phyloP scores from a whole-genome alignment of 192 early-diverging fungal species.

The Backusella westeae region DNA sequence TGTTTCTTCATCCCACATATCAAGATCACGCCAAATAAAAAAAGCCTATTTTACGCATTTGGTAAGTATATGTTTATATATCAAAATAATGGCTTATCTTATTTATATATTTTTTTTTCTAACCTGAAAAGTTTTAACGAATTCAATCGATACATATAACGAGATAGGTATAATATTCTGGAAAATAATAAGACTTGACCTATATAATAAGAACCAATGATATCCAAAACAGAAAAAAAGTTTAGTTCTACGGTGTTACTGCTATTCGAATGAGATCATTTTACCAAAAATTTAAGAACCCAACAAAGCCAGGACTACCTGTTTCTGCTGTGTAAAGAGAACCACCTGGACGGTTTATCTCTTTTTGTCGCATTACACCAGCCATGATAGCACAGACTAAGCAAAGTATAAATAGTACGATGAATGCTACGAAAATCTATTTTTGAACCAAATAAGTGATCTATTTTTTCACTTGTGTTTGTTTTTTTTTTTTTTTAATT shows the following conservation, averaged over 20 bases:
- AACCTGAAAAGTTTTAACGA: constrained; percentile 84
- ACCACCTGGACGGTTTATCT: neutral
- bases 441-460: neutral
- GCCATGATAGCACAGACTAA: constrained; percentile 52
- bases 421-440: constrained; percentile 57
- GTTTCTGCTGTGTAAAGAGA: constrained; percentile 16
- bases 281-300: constrained; percentile 46
- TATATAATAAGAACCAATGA: constrained; percentile 15
- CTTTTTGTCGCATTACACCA: constrained; percentile 31
- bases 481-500: neutral
- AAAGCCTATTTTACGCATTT: constrained; percentile 59
- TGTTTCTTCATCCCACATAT: constrained; percentile 77
- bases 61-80: neutral
- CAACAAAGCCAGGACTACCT: constrained; percentile 19
- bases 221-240: constrained; percentile 31
- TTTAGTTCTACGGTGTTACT: neutral
- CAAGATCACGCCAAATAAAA: constrained; percentile 89
- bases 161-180: constrained; percentile 98
- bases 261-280: neutral
- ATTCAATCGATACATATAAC: constrained; percentile 90
- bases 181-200: constrained; percentile 86
- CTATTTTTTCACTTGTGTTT: neutral
- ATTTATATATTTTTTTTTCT: neutral
- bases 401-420: constrained; percentile 49
- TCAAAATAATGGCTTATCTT: neutral